These are phyloP conservation scores for Sedum album DNA, from an alignment of 164 flowering plant species.

Conservation along the genomic window DNA sequence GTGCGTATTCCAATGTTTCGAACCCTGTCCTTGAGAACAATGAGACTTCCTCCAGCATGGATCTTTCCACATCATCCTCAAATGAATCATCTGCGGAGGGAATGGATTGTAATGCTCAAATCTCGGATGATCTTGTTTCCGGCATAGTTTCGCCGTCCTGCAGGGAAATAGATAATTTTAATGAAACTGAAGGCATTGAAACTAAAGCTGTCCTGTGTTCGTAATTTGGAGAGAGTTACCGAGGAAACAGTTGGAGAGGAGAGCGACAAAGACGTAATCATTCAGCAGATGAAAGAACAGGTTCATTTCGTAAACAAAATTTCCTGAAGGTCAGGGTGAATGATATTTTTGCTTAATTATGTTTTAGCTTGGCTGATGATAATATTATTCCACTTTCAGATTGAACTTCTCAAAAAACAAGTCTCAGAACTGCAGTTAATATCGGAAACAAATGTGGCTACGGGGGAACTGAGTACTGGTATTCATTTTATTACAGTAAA, in stretches of 20 bases:
- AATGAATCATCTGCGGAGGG: slow-evolving; percentile 15
- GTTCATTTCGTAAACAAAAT: slow-evolving; percentile 20
- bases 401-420: slow-evolving; percentile 52
- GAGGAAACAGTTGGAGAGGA: slow-evolving; percentile 15
- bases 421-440: slow-evolving; percentile 43
- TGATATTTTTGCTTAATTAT: background rate
- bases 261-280: slow-evolving; percentile 29
- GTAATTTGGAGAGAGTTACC: slow-evolving; percentile 10
- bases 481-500: slow-evolving; percentile 5
- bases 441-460: slow-evolving; percentile 16
- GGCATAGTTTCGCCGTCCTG: slow-evolving; percentile 15
- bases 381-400: slow-evolving; percentile 24
- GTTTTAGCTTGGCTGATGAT: too few species aligned
- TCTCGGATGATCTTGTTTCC: slow-evolving; percentile 14
- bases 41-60: slow-evolving; percentile 16
- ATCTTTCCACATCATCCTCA: slow-evolving; percentile 22
- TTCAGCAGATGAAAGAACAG: slow-evolving; percentile 48
- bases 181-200: slow-evolving; percentile 11
- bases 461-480: slow-evolving; percentile 4
- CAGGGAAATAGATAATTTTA: slow-evolving; percentile 14
- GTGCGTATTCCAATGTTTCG: background rate
- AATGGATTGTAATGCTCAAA: slow-evolving; percentile 14
- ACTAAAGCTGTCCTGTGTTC: slow-evolving; percentile 10
- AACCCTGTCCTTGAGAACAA: slow-evolving; percentile 3
- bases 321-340: background rate